These are phyloP conservation scores for Bothriochloa decipiens DNA, from an alignment of 176 grass and related monocot species.

Conservation along the genomic window DNA sequence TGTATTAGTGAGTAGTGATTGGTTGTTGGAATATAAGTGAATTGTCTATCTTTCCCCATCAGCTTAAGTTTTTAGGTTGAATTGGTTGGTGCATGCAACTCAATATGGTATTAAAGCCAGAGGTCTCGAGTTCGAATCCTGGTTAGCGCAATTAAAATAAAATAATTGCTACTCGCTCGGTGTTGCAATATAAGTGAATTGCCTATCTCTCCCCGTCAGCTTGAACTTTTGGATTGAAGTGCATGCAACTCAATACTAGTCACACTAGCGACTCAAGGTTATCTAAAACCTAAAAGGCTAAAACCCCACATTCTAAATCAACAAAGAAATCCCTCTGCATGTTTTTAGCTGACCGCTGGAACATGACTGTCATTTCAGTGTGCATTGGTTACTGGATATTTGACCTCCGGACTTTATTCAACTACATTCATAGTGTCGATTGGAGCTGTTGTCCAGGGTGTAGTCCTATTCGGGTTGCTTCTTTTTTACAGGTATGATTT, in stretches of 20 bases:
- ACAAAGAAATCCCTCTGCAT: neutral
- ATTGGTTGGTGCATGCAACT: too few species aligned
- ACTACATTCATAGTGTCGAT: constrained; percentile 68
- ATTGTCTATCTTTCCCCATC: too few species aligned
- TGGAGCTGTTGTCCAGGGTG: constrained; percentile 75
- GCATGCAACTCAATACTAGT: neutral
- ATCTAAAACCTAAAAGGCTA: neutral
- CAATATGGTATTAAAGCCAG: too few species aligned
- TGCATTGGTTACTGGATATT: constrained; percentile 78
- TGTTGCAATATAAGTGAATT: too few species aligned
- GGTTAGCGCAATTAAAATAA: too few species aligned
- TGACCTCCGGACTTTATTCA: constrained; percentile 74
- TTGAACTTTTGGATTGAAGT: too few species aligned
- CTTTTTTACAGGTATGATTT: constrained; percentile 71
- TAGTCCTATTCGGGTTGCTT: constrained; percentile 87
- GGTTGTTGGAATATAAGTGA: too few species aligned
- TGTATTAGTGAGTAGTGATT: neutral
- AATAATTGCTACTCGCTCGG: too few species aligned
- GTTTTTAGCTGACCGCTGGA: constrained; percentile 32
- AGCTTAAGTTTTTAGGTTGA: too few species aligned
- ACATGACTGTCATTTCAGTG: constrained; percentile 59
- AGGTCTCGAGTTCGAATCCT: too few species aligned
- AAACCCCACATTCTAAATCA: neutral
- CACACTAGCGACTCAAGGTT: neutral
- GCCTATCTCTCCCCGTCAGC: too few species aligned